Base-by-base conservation (phyloP, 2,329 filamentous ascomycete genomes). In the Orbilia javanica region DNA sequence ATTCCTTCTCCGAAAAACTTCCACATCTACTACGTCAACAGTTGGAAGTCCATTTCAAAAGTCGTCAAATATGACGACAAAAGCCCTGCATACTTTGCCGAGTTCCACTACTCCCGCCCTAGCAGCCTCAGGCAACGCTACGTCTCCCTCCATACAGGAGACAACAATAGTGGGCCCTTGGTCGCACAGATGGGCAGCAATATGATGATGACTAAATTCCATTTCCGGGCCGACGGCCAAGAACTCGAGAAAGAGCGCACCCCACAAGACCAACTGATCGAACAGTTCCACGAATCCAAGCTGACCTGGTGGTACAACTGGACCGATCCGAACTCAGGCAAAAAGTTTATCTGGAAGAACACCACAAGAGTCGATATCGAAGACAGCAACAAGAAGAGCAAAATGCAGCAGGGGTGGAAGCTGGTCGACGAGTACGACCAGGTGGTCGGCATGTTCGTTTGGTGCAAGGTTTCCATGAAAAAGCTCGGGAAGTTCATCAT, bases 151-250 rank as follows among this genome's bases (percentile, higher is more conserved):
- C 60, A 65, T 10, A 20, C 22, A 1, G 67, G 67, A 11, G 73
- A 76, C 18, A 46, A 57, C 18, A 65, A 55, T 7, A 34, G 25
- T 13, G 66, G 57, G 8, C 31, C 57, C 1, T 50, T 71, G 6
- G 60, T 67, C 13, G 50, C 55, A 11, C 57, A 71, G 42, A 60
- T 77, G 50, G 67, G 73, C 0, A 62, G 60, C 62, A 77, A 77
- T 60, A 50, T 44, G n/a, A 55, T 62, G 60, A 77, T 77, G 73
- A 71, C 73, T 3, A 77, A 77, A 48, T 77, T 77, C 44, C 73
- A 60, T 27, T 71, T 71, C 44, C 48, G 70, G 27, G 57, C 29
- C n/a, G 42, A 67, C 18, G 73, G 73, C 11, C 50, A 42, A 3
- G 55, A 39, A n/a, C 34, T 60, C 31, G 55, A 60, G 34, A 60